Percentiles rank a stretch among this genome's conserved stretches.
phyloP scores from a whole-genome alignment of 2,329 filamentous ascomycete genomes.

The Celoporthe dispersa region DNA sequence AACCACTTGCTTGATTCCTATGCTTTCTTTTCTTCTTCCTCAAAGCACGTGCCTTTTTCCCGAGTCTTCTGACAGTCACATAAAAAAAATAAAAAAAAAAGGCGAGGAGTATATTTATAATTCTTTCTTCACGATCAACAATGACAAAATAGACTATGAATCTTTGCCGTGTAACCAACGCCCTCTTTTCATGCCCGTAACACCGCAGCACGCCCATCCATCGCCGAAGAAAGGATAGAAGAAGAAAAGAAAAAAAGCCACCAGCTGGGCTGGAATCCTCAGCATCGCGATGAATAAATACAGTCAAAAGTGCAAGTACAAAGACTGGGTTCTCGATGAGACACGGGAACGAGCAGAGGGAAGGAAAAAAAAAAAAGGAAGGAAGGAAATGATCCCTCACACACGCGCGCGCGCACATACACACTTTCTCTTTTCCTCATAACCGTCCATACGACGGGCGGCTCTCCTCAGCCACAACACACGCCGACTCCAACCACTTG shows the following conservation, averaged over 20 bases:
- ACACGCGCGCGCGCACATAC: no score
- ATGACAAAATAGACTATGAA: not conserved
- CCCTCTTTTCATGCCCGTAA: not conserved
- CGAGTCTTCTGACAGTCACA: no score
- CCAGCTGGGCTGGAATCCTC: not conserved
- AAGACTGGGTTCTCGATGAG: not conserved
- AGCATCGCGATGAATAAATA: not conserved
- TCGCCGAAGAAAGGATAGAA: not conserved
- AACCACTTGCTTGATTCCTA: no score
- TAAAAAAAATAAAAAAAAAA: no score
- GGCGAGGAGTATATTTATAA: not conserved
- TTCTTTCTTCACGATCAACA: not conserved
- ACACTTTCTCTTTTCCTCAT: not conserved
- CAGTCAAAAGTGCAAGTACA: no score
- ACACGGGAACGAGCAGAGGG: no score
- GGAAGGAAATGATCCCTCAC: no score
- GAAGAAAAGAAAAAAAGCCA: no score
- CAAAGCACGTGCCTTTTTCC: no score
- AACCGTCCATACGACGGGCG: not conserved
- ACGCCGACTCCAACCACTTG: conserved; percentile 57
- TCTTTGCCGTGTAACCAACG: not conserved
- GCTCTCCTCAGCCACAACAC: conserved; percentile 34
- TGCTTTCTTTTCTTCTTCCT: no score
- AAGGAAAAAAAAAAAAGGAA: no score
- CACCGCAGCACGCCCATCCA: not conserved